Conservation (phyloP, 352 stramenopile species). For the Phytophthora sojae region DNA sequence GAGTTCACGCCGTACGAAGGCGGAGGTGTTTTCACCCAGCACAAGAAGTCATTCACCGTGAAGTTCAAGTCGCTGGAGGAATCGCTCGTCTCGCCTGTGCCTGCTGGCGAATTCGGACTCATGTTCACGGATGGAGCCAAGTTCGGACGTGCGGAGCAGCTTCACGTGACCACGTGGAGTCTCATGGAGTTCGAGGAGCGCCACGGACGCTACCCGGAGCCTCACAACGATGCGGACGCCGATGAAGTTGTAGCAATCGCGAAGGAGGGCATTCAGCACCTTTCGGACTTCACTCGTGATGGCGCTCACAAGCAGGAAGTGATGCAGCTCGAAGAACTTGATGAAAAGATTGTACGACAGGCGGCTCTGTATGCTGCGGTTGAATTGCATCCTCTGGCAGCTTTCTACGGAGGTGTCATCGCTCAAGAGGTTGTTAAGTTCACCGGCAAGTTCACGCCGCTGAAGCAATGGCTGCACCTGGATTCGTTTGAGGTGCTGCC, state of each 20-base stretch:
- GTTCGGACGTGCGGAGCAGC: conserved; percentile 86
- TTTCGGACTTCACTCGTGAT: conserved; percentile 65
- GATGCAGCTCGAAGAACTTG: conserved; percentile 75
- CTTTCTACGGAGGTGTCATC: conserved; percentile 84
- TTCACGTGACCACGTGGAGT: conserved; percentile 81
- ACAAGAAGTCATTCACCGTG: conserved; percentile 85
- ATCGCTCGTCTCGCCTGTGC: conserved; percentile 69
- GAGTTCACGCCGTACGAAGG: conserved; percentile 84
- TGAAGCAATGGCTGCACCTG: conserved; percentile 89
- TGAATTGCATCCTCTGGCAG: conserved; percentile 83
- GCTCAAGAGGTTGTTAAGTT: conserved; percentile 91
- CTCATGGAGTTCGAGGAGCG: conserved; percentile 83
- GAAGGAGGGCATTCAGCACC: conserved; percentile 68
- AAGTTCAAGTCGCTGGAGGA: conserved; percentile 83
- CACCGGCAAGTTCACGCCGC: conserved; percentile 85
- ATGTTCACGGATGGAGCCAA: conserved; percentile 91
- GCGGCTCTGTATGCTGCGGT: conserved; percentile 65
- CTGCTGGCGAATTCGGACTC: conserved; percentile 75
- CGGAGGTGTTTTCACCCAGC: conserved; percentile 81
- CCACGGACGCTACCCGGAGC: conserved; percentile 65
- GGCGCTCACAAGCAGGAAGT: conserved; percentile 50
- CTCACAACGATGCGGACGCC: conserved; percentile 70
- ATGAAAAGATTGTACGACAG: conserved; percentile 72
- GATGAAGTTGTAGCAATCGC: conserved; percentile 76
- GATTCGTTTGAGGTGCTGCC: conserved; percentile 86